phyloP scores from a whole-genome alignment of 2,329 filamentous ascomycete species.

The Aspergillus eucalypticola region DNA sequence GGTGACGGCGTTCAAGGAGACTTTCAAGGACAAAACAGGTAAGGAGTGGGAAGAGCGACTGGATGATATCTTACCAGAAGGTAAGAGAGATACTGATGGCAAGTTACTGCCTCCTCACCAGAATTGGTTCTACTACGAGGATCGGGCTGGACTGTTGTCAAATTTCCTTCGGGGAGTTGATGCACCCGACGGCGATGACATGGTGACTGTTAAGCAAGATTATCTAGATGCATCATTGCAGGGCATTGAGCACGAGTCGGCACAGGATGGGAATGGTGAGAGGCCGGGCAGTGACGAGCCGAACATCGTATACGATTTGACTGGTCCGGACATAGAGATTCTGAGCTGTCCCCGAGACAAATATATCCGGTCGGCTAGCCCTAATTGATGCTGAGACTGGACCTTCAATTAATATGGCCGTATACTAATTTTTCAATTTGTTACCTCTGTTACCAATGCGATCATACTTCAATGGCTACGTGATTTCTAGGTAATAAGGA shows the following conservation, averaged over 20 bases:
- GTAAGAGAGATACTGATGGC: slow-evolving; percentile 28
- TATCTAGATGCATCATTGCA: background rate
- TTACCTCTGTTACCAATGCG: too few species aligned
- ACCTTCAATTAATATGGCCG: too few species aligned
- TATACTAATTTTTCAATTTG: too few species aligned
- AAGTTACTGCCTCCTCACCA: slow-evolving; percentile 26
- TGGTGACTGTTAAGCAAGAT: background rate
- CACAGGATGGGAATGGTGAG: background rate
- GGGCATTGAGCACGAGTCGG: background rate
- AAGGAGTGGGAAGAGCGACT: slow-evolving; percentile 58
- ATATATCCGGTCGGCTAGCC: background rate
- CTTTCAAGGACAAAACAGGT: slow-evolving; percentile 61
- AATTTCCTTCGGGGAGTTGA: slow-evolving; percentile 19
- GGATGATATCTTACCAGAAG: slow-evolving; percentile 17
- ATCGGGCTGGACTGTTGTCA: slow-evolving; percentile 22
- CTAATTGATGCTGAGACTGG: background rate
- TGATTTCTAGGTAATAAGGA: background rate
- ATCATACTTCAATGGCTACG: background rate
- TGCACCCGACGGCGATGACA: background rate
- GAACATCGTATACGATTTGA: background rate
- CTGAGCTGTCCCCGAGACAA: background rate
- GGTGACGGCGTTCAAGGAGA: slow-evolving; percentile 54
- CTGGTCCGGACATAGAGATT: background rate
- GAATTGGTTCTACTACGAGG: slow-evolving; percentile 36
- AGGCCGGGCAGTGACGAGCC: background rate